These are phyloP conservation scores for Skeletonema costatum DNA, from an alignment of 108 stramenopile species.

Conservation along the genomic window DNA sequence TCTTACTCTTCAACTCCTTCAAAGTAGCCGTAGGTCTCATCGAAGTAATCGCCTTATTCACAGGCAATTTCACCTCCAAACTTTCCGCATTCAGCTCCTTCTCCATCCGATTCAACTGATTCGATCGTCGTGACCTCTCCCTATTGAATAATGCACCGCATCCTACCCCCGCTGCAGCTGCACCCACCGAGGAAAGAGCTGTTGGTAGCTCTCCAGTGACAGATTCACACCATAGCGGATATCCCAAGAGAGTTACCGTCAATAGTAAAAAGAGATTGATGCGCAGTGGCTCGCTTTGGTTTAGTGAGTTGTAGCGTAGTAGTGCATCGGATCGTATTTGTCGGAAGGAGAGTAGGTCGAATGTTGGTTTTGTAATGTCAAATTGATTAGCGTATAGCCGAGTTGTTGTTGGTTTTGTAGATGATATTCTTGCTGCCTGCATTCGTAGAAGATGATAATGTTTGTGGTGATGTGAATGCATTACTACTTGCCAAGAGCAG, in stretches of 20 bases:
- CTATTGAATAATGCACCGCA: slow-evolving; percentile 58
- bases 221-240: slow-evolving; percentile 59
- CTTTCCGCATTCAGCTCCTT: slow-evolving; percentile 74
- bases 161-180: slow-evolving; percentile 30
- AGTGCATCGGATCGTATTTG: slow-evolving; percentile 75
- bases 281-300: slow-evolving; percentile 82
- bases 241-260: slow-evolving; percentile 49
- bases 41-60: slow-evolving; percentile 42
- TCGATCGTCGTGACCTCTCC: slow-evolving; percentile 63
- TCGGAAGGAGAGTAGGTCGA: slow-evolving; percentile 75
- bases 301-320: slow-evolving; percentile 68
- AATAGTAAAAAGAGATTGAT: slow-evolving; percentile 66
- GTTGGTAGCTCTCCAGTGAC: slow-evolving; percentile 49
- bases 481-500: neutral
- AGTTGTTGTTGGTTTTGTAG: neutral
- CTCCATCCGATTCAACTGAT: slow-evolving; percentile 74
- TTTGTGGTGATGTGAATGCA: neutral
- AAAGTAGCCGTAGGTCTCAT: slow-evolving; percentile 10
- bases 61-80: slow-evolving; percentile 59
- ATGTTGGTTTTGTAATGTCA: slow-evolving; percentile 77
- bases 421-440: neutral
- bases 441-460: neutral
- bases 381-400: slow-evolving; percentile 46
- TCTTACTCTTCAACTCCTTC: slow-evolving; percentile 34
- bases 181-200: slow-evolving; percentile 13